Evolutionary conservation across 352 stramenopile species (phyloP), one percentile per base, ranked within the genome.

Genomic region (Globisporangium mamillatum): DNA sequence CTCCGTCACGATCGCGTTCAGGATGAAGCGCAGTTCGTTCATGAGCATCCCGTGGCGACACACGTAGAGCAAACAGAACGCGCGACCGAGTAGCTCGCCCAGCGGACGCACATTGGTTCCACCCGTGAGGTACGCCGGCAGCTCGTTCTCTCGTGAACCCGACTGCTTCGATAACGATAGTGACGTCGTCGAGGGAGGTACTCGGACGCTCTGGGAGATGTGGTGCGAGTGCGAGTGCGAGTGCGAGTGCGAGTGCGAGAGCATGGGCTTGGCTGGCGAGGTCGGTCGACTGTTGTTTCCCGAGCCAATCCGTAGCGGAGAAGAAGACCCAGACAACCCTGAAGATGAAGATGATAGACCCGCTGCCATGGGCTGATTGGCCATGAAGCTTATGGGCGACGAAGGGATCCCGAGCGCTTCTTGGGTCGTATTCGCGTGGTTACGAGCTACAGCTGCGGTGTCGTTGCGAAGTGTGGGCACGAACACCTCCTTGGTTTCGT

Each of bases 1-100:
- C 56, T 93, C 83, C 0, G 68, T 79, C 55, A 90, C 60, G 18
- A 92, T 73, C 8, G 82, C 81, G 29, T 90, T 88, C 0, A 93
- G 63, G 41, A 93, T 89, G 32, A 87, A 92, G 12, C 84, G 84
- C 25, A 98, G 75, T 63, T 98, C 93, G 52, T 92, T 88, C 59
- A 94, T 69, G 18, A 95, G 77, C 48, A 98, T 76, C 3, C 93
- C 93, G 57, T 98, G 92, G 6, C 93, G 84, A 50, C 84, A 89
- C 0, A 97, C 90, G 64, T 97, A 98, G 46, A 98, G 74, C 7
- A 98, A 69, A 7, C 84, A 87, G 27, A 98, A 69, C 20, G 91
- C 78, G 70, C 82, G 79, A 3, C 92, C 86, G 1, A 98, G 70
- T 20, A 98, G 63, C 22, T 86, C 70, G 4, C 79, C 80, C 7